Evolutionary conservation across 495 filamentous ascomycete species (phyloP).

Genomic region (Penicillium lividum): DNA sequence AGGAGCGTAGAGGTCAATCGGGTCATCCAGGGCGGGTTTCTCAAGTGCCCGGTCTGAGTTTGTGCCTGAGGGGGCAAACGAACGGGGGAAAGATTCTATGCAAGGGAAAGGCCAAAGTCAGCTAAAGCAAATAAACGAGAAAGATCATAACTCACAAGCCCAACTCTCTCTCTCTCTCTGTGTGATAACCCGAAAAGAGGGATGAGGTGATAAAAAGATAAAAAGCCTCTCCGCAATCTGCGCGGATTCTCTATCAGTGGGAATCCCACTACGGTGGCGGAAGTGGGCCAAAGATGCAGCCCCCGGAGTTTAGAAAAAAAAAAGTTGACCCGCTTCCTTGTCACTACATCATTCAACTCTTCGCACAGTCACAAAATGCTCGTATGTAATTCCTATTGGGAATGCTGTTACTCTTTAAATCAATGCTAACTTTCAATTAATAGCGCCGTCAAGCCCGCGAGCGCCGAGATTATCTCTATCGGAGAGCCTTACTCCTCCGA

Average conservation of each 20-base stretch:
- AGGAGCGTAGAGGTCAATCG: conserved; percentile 36
- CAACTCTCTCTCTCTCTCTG: conserved; percentile 26
- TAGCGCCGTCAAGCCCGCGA: conserved; percentile 75
- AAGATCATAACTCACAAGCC: conserved; percentile 10
- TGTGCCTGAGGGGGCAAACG: conserved; percentile 31
- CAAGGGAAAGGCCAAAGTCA: conserved; percentile 4
- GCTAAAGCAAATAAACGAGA: neutral
- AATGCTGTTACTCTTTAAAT: neutral
- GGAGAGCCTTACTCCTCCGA: conserved; percentile 73
- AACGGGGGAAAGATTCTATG: conserved; percentile 11
- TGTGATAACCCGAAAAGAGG: conserved; percentile 24
- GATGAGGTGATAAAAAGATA: conserved; percentile 23
- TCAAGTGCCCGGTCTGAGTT: conserved; percentile 15
- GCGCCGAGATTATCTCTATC: conserved; percentile 93
- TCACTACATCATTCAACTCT: conserved; percentile 7
- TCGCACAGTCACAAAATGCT: conserved; percentile 37
- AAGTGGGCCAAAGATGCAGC: conserved; percentile 35
- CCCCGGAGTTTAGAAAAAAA: conserved; percentile 41
- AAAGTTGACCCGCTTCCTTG: conserved; percentile 42
- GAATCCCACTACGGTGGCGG: conserved; percentile 38
- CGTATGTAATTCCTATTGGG: conserved; percentile 29
- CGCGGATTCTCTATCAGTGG: conserved; percentile 35
- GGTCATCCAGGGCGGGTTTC: conserved; percentile 23
- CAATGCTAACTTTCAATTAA: conserved; percentile 15
- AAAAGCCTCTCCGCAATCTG: conserved; percentile 36